phyloP scores from a whole-genome alignment of 2,329 filamentous ascomycete genomes.

The Trichoderma sp. region DNA sequence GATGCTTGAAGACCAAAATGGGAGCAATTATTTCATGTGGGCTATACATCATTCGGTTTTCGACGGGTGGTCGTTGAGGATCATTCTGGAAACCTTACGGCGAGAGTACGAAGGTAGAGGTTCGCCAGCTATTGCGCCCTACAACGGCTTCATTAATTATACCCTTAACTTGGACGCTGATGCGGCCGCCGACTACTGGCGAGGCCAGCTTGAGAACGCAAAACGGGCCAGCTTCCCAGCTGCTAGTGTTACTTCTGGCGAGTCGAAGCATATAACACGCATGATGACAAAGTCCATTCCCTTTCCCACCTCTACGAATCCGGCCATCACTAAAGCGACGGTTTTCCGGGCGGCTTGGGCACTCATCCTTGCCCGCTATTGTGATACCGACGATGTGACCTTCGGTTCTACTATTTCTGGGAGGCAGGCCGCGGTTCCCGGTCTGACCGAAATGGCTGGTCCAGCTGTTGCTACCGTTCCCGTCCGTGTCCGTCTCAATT shows the following conservation, averaged over 20 bases:
- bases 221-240: slow-evolving; percentile 19
- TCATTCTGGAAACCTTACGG: slow-evolving; percentile 21
- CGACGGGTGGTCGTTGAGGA: slow-evolving; percentile 29
- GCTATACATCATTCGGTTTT: slow-evolving; percentile 30
- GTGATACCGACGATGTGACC: slow-evolving; percentile 11
- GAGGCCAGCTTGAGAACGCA: slow-evolving; percentile 17
- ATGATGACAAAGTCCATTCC: slow-evolving; percentile 8
- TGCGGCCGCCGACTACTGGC: slow-evolving; percentile 20
- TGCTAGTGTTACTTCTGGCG: background rate
- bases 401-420: slow-evolving; percentile 22
- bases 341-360: slow-evolving; percentile 32
- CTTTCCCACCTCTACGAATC: background rate
- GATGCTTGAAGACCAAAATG: background rate
- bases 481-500: slow-evolving; percentile 20
- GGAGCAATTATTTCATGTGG: slow-evolving; percentile 23
- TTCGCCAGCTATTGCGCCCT: background rate
- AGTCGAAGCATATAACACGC: slow-evolving; percentile 10
- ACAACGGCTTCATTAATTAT: slow-evolving; percentile 11
- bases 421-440: slow-evolving; percentile 19
- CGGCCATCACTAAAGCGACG: slow-evolving; percentile 22
- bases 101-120: slow-evolving; percentile 3
- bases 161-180: slow-evolving; percentile 7
- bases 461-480: slow-evolving; percentile 24
- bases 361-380: slow-evolving; percentile 12
- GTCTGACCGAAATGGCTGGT: slow-evolving; percentile 21